Evolutionary conservation across 306 rosid species (phyloP).

Genomic region (Alnus rubra): DNA sequence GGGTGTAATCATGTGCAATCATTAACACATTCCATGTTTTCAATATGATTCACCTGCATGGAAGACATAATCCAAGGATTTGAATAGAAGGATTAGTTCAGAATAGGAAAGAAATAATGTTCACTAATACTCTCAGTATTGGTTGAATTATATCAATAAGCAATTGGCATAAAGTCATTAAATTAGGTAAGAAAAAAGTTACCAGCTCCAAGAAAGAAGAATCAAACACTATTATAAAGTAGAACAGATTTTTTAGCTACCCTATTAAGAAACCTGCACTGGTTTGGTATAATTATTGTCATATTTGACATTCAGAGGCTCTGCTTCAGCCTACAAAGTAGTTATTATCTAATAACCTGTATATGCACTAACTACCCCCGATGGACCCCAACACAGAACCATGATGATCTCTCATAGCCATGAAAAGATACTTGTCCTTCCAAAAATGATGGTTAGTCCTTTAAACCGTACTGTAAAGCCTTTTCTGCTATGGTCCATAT

Average conservation of each 20-base stretch:
- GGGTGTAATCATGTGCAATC: slow-evolving; percentile 20
- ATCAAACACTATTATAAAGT: not conserved
- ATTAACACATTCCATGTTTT: not conserved
- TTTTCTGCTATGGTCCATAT: slow-evolving; percentile 40
- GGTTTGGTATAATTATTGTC: not conserved
- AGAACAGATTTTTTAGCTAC: slow-evolving; percentile 23
- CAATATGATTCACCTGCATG: not conserved
- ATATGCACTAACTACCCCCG: slow-evolving; percentile 25
- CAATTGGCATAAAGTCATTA: slow-evolving; percentile 20
- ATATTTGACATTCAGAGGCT: slow-evolving; percentile 22
- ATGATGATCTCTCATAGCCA: slow-evolving; percentile 23
- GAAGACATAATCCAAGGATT: slow-evolving; percentile 27
- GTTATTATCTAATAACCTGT: slow-evolving; percentile 27
- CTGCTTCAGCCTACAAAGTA: not conserved
- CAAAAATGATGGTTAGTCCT: slow-evolving; percentile 18
- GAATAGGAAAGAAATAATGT: slow-evolving; percentile 32
- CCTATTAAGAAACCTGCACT: slow-evolving; percentile 3
- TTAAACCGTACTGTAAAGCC: slow-evolving; percentile 23
- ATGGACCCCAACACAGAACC: slow-evolving; percentile 33
- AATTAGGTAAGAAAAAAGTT: slow-evolving; percentile 30
- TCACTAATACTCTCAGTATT: not conserved
- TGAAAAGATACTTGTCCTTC: slow-evolving; percentile 5
- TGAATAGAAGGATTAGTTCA: slow-evolving; percentile 12
- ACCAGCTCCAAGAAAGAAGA: not conserved
- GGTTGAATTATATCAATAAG: not conserved